Evolutionary conservation across 1,284 basidiomycete species (phyloP).

Genomic region (Pholiota adiposa): DNA sequence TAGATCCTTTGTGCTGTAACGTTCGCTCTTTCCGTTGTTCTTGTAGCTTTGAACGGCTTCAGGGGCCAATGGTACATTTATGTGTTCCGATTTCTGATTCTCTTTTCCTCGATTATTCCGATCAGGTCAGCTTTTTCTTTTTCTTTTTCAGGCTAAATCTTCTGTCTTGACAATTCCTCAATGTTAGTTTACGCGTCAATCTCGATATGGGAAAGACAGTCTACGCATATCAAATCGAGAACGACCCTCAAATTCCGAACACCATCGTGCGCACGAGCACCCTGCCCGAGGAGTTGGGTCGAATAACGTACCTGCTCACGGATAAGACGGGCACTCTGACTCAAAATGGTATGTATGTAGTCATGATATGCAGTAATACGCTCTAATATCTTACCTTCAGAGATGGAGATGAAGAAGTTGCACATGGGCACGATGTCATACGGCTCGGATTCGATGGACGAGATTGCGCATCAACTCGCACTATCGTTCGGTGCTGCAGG

Average conservation of each 20-base stretch:
- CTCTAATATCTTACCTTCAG: slow-evolving; percentile 42
- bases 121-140: slow-evolving; percentile 70
- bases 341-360: slow-evolving; percentile 78
- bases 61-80: slow-evolving; percentile 96
- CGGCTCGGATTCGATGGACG: slow-evolving; percentile 97
- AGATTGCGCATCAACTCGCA: slow-evolving; percentile 88
- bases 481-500: slow-evolving; percentile 74
- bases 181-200: slow-evolving; percentile 89
- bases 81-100: slow-evolving; percentile 94
- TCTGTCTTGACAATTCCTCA: not conserved
- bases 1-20: slow-evolving; percentile 95
- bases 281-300: slow-evolving; percentile 94
- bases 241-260: slow-evolving; percentile 89
- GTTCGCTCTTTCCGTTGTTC: slow-evolving; percentile 86
- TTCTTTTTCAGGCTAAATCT: no score
- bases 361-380: not conserved
- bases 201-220: slow-evolving; percentile 99
- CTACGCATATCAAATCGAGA: slow-evolving; percentile 95
- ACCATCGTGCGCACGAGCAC: slow-evolving; percentile 98
- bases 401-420: slow-evolving; percentile 99
- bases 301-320: slow-evolving; percentile 94
- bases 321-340: slow-evolving; percentile 99
- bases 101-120: slow-evolving; percentile 99
- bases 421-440: slow-evolving; percentile 99
- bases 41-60: slow-evolving; percentile 97